Evolutionary conservation across 1,284 basidiomycete species (phyloP).

Genomic region (Wallemia ichthyophaga): DNA sequence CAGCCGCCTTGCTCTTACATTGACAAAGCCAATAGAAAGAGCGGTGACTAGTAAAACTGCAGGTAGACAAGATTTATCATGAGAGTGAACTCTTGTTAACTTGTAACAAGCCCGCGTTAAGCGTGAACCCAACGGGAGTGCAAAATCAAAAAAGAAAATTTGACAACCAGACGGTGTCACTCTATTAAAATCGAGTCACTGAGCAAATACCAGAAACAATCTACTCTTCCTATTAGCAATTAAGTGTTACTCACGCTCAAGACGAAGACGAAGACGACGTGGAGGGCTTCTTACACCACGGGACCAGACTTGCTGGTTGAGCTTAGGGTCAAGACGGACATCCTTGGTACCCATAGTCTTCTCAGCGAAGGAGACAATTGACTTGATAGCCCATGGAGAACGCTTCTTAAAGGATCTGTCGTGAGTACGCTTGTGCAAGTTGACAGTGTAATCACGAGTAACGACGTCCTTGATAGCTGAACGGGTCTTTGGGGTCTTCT

Average conservation of each 20-base stretch:
- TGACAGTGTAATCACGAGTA: slow-evolving; percentile 83
- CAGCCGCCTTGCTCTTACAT: background rate
- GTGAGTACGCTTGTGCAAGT: slow-evolving; percentile 74
- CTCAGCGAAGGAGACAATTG: slow-evolving; percentile 57
- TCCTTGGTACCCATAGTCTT: slow-evolving; percentile 82
- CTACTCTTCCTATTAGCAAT: background rate
- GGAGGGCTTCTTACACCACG: slow-evolving; percentile 70
- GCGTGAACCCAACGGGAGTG: slow-evolving; percentile 7
- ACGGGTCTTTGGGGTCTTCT: slow-evolving; percentile 44
- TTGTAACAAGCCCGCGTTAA: slow-evolving; percentile 1
- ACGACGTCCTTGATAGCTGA: slow-evolving; percentile 87
- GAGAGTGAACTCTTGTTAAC: background rate
- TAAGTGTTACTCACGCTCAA: slow-evolving; percentile 44
- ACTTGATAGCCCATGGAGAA: slow-evolving; percentile 69
- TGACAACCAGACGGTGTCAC: background rate
- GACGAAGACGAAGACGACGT: slow-evolving; percentile 58
- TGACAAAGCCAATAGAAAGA: slow-evolving; percentile 1
- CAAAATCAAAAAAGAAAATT: slow-evolving; percentile 6
- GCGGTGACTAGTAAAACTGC: background rate
- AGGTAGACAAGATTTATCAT: background rate
- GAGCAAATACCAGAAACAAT: background rate
- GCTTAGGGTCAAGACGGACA: slow-evolving; percentile 65
- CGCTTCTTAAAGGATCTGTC: slow-evolving; percentile 78
- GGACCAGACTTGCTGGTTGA: slow-evolving; percentile 79
- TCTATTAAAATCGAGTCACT: background rate